These are phyloP conservation scores for Colletotrichum sp. DNA, from an alignment of 2,329 filamentous ascomycete species.

Conservation along the genomic window DNA sequence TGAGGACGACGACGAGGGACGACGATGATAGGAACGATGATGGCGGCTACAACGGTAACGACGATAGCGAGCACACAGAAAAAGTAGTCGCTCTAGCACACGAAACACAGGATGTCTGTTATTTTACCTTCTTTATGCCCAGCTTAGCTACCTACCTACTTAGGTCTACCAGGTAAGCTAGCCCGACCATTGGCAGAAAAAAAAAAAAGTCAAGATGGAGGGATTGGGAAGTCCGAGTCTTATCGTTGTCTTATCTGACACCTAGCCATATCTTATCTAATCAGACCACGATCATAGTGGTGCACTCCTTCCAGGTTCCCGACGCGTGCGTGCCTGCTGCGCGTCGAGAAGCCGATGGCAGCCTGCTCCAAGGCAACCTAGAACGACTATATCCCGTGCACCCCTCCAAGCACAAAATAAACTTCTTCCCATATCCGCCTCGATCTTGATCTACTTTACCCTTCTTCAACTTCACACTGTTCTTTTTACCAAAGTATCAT, in stretches of 20 bases:
- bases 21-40: not conserved
- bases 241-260: not conserved
- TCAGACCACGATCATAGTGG: not conserved
- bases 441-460: not conserved
- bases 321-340: not conserved
- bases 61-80: not conserved
- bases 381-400: not conserved
- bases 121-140: no score
- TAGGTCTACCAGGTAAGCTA: not conserved
- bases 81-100: not conserved
- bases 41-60: not conserved
- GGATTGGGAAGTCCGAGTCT: no score
- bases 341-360: not conserved
- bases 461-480: not conserved
- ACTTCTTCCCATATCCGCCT: not conserved
- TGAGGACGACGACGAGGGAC: not conserved
- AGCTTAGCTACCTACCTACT: no score
- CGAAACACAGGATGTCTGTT: not conserved
- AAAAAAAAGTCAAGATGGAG: no score
- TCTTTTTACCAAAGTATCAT: not conserved
- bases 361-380: not conserved
- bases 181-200: not conserved
- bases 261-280: not conserved
- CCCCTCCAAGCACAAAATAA: not conserved
- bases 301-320: slow-evolving; percentile 1